Evolutionary conservation across 108 stramenopile genomes (phyloP).

Genomic region (Nitzschia putrida): DNA sequence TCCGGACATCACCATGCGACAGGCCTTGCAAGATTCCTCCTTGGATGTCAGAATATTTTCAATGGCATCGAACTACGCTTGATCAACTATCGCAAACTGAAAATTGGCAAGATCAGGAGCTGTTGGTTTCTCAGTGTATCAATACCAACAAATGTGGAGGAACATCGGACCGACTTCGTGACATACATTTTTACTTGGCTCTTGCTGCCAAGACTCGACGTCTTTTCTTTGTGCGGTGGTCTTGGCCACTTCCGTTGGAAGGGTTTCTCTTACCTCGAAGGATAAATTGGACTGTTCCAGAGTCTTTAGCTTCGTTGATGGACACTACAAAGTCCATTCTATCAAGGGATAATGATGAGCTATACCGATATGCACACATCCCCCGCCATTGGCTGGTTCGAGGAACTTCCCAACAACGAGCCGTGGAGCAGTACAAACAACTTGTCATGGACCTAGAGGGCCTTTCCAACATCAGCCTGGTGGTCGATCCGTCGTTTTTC

Average conservation of each 20-base stretch:
- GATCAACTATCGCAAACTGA: not conserved
- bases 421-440: not conserved
- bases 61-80: constrained; percentile 27
- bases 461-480: not conserved
- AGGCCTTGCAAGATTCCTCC: constrained; percentile 9
- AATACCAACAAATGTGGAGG: constrained; percentile 44
- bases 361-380: constrained; percentile 2
- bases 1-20: no score
- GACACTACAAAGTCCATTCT: constrained; percentile 1
- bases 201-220: constrained; percentile 41
- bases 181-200: constrained; percentile 40
- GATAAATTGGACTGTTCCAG: constrained; percentile 34
- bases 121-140: constrained; percentile 44
- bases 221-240: constrained; percentile 49
- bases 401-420: constrained; percentile 24
- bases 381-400: constrained; percentile 28
- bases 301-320: constrained; percentile 6
- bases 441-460: not conserved
- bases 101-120: constrained; percentile 31
- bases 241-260: constrained; percentile 43
- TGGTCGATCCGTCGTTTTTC: constrained; percentile 2
- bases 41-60: constrained; percentile 46
- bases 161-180: constrained; percentile 52
- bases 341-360: not conserved
- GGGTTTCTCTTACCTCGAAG: constrained; percentile 43